Percentiles rank a stretch among this genome's conserved stretches.
Evolutionary conservation across 164 flowering plant species (phyloP).

Genomic region (Umbilicus rupestris): DNA sequence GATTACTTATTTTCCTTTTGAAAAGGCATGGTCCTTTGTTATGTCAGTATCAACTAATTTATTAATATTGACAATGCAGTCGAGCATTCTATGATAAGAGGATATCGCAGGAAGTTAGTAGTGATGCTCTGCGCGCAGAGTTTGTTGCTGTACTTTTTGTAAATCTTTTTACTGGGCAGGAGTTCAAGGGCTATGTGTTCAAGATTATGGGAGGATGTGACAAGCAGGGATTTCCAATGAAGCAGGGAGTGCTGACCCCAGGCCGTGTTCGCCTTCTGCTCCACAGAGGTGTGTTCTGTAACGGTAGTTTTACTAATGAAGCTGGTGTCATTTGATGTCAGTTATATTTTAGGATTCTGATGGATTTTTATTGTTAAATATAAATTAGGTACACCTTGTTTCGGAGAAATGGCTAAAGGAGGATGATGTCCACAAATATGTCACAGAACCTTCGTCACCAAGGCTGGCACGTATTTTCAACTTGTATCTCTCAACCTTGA

Average conservation of each 20-base stretch:
- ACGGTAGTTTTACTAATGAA: no score
- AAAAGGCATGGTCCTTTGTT: no score
- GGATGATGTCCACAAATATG: slow-evolving; percentile 60
- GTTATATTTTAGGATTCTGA: neutral
- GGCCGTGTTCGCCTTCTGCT: slow-evolving; percentile 58
- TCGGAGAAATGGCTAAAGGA: slow-evolving; percentile 62
- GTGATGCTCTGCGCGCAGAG: slow-evolving; percentile 57
- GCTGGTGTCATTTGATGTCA: no score
- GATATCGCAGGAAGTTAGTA: slow-evolving; percentile 30
- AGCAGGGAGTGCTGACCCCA: slow-evolving; percentile 55
- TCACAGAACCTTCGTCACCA: slow-evolving; percentile 40
- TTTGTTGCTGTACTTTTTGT: neutral
- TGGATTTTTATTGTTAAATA: neutral
- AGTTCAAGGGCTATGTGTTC: slow-evolving; percentile 52
- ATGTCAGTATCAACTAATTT: no score
- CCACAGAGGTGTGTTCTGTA: slow-evolving; percentile 29
- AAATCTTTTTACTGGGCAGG: slow-evolving; percentile 21
- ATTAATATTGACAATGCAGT: slow-evolving; percentile 13
- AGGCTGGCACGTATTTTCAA: slow-evolving; percentile 25
- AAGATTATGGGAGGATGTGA: slow-evolving; percentile 67
- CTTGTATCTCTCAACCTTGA: neutral
- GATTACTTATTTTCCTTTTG: no score
- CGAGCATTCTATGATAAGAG: slow-evolving; percentile 32
- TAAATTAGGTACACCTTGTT: slow-evolving; percentile 55
- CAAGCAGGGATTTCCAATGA: slow-evolving; percentile 65